A percentile compares a stretch with the other conserved stretches of the same genome.
Conservation (phyloP, 768 basidiomycete genomes). For the Termitomyces bulborhizus region DNA sequence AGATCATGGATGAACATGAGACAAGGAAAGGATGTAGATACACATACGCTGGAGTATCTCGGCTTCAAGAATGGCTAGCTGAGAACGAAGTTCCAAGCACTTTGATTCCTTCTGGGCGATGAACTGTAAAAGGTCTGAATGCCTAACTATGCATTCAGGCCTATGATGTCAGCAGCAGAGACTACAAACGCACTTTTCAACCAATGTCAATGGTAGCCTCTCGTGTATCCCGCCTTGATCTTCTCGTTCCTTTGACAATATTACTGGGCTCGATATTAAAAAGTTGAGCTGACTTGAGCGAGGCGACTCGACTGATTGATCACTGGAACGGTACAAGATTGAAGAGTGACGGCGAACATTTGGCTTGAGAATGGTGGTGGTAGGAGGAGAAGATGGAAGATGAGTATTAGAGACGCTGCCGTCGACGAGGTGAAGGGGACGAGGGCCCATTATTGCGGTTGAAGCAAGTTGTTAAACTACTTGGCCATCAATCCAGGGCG, state of each 20-base stretch:
- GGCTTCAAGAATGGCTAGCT: slow-evolving; percentile 64
- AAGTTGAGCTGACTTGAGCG: slow-evolving; percentile 1
- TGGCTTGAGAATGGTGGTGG: slow-evolving; percentile 4
- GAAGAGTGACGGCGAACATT: slow-evolving; percentile 43
- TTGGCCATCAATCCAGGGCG: not conserved
- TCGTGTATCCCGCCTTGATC: slow-evolving; percentile 15
- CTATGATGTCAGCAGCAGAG: not conserved
- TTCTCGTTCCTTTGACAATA: slow-evolving; percentile 18
- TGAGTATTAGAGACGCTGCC: slow-evolving; percentile 15
- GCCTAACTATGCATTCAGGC: slow-evolving; percentile 35
- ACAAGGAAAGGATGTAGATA: not conserved
- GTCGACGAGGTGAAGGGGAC: slow-evolving; percentile 43
- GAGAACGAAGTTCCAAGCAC: slow-evolving; percentile 75
- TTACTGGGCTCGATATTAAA: slow-evolving; percentile 7
- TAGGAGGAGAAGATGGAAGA: slow-evolving; percentile 17
- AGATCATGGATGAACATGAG: not conserved
- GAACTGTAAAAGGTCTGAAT: slow-evolving; percentile 73
- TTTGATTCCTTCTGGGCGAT: slow-evolving; percentile 86
- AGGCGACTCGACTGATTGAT: slow-evolving; percentile 14
- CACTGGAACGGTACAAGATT: slow-evolving; percentile 40
- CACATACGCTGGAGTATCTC: slow-evolving; percentile 60
- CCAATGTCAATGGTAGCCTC: slow-evolving; percentile 51
- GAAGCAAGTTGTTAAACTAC: no score
- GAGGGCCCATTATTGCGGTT: slow-evolving; percentile 28
- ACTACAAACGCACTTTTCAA: slow-evolving; percentile 55